Evolutionary conservation across 2,329 filamentous ascomycete genomes (phyloP).

Genomic region (Monilinia vaccinii-corymbosi): DNA sequence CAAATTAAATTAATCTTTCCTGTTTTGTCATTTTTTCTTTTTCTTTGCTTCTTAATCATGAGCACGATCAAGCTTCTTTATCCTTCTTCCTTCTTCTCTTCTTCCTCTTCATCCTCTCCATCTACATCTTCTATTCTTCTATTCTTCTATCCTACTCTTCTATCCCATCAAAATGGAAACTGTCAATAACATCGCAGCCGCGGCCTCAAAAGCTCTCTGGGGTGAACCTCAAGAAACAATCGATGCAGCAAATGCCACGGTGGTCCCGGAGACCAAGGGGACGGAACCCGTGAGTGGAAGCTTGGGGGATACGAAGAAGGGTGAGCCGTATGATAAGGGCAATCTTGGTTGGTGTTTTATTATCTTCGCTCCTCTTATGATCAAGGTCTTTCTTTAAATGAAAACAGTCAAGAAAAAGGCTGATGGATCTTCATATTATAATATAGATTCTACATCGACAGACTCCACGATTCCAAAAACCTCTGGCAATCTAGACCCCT

Average conservation of each 20-base stretch:
- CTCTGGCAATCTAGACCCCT: neutral
- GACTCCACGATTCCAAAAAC: neutral
- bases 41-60: too few relatives aligned
- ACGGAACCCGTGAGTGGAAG: constrained; percentile 65
- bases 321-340: constrained; percentile 71
- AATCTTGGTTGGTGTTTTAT: constrained; percentile 40
- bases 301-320: constrained; percentile 54
- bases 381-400: too few relatives aligned
- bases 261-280: constrained; percentile 21
- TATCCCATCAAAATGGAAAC: constrained; percentile 59
- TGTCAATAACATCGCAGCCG: constrained; percentile 45
- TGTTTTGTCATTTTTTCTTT: too few relatives aligned
- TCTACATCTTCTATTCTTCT: too few relatives aligned
- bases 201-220: constrained; percentile 37
- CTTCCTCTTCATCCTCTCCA: too few relatives aligned
- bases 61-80: too few relatives aligned
- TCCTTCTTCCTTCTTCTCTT: too few relatives aligned
- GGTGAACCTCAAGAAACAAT: constrained; percentile 23
- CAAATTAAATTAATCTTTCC: too few relatives aligned
- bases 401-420: accelerated
- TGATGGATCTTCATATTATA: too few relatives aligned
- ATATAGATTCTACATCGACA: neutral
- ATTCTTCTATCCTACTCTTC: too few relatives aligned
- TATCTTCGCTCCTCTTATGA: too few relatives aligned
- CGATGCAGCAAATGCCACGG: neutral